Conservation (phyloP, 495 filamentous ascomycete species). For the Delitschia confertaspora region DNA sequence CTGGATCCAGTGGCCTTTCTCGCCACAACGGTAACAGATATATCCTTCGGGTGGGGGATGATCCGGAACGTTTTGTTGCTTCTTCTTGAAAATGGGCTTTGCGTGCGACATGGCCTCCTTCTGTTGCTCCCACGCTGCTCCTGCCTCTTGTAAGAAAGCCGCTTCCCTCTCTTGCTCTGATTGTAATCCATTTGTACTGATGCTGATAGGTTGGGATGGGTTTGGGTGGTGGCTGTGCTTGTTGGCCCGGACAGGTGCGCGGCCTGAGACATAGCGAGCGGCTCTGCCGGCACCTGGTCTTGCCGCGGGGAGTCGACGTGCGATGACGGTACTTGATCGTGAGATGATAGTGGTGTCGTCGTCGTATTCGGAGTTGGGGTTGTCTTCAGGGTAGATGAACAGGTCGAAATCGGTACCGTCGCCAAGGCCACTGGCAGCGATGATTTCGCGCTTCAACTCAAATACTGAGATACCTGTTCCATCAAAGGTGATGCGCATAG, state of each 20-base stretch:
- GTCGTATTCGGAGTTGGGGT: slow-evolving; percentile 65
- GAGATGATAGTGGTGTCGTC: slow-evolving; percentile 95
- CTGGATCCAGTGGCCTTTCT: slow-evolving; percentile 99
- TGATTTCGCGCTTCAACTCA: slow-evolving; percentile 97
- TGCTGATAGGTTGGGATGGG: slow-evolving; percentile 45
- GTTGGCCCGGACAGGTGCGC: slow-evolving; percentile 82
- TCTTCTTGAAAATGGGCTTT: slow-evolving; percentile 52
- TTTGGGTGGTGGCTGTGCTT: slow-evolving; percentile 69
- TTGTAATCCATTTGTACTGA: slow-evolving; percentile 54
- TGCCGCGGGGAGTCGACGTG: slow-evolving; percentile 72
- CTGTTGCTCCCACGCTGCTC: slow-evolving; percentile 76
- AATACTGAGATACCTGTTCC: slow-evolving; percentile 98
- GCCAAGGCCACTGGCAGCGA: slow-evolving; percentile 80
- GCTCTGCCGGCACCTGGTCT: slow-evolving; percentile 77
- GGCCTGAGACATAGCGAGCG: slow-evolving; percentile 91
- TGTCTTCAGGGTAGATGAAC: slow-evolving; percentile 82
- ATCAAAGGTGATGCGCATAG: slow-evolving; percentile 89
- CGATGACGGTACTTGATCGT: slow-evolving; percentile 86
- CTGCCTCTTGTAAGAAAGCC: slow-evolving; percentile 77
- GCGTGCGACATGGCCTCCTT: slow-evolving; percentile 83
- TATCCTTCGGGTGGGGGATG: slow-evolving; percentile 88
- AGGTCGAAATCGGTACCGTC: slow-evolving; percentile 97
- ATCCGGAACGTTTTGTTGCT: slow-evolving; percentile 69
- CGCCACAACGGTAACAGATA: slow-evolving; percentile 92
- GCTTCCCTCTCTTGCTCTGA: slow-evolving; percentile 87